Conservation (phyloP, 1,284 basidiomycete genomes). For the Ganoderma multipileum region DNA sequence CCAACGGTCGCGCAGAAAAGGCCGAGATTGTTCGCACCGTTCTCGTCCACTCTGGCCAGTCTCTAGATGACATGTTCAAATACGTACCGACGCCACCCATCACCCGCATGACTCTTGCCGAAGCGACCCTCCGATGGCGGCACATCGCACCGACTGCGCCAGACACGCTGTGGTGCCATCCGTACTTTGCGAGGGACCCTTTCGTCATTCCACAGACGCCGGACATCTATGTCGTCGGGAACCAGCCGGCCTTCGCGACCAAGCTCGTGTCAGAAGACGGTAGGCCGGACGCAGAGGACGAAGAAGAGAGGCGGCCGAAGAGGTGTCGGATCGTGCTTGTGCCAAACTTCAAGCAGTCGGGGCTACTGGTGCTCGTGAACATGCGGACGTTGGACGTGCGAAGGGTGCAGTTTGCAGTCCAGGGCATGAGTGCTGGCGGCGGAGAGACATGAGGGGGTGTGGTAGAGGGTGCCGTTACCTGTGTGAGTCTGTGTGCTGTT, state of each 20-base stretch:
- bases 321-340: conserved; percentile 83
- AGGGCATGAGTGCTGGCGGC: conserved; percentile 38
- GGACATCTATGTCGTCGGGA: conserved; percentile 92
- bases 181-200: conserved; percentile 88
- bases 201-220: conserved; percentile 89
- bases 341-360: conserved; percentile 79
- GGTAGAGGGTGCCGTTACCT: background rate
- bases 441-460: conserved; percentile 20
- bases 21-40: conserved; percentile 56
- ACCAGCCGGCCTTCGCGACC: conserved; percentile 87
- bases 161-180: conserved; percentile 98
- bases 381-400: conserved; percentile 58
- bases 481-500: conserved; percentile 9
- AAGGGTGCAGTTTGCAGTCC: conserved; percentile 44
- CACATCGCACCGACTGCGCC: conserved; percentile 98
- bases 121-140: conserved; percentile 88
- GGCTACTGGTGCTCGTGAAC: conserved; percentile 69
- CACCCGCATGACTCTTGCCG: conserved; percentile 76
- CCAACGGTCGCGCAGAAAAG: conserved; percentile 28
- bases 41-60: conserved; percentile 89
- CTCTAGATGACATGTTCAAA: conserved; percentile 94
- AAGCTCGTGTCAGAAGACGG: conserved; percentile 59
- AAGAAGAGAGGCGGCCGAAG: conserved; percentile 40
- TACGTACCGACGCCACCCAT: conserved; percentile 78
- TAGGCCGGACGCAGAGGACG: conserved; percentile 30